phyloP scores from a whole-genome alignment of 1,139 yeast species.

The Blastobotrys capitulatus region DNA sequence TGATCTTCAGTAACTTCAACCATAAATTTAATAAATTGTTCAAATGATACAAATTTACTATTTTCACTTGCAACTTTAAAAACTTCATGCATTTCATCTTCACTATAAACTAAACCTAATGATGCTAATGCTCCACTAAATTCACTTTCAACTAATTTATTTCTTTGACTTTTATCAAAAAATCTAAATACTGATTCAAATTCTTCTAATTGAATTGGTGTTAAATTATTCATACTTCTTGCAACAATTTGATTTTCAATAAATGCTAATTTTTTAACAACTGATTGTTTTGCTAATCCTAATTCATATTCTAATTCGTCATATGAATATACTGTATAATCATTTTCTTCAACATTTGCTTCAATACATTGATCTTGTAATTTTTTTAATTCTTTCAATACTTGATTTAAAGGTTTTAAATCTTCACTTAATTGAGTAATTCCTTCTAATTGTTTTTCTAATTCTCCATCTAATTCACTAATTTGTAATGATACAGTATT shows the following conservation, averaged over 20 bases:
- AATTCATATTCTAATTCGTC: slow-evolving; percentile 39
- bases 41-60: slow-evolving; percentile 31
- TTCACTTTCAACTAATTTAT: slow-evolving; percentile 33
- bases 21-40: slow-evolving; percentile 38
- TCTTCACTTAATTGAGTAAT: slow-evolving; percentile 32
- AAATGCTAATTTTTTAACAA: slow-evolving; percentile 36
- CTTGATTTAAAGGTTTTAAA: slow-evolving; percentile 31
- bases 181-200: slow-evolving; percentile 40
- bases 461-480: slow-evolving; percentile 35
- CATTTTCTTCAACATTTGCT: slow-evolving; percentile 40
- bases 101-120: slow-evolving; percentile 35
- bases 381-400: slow-evolving; percentile 26
- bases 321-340: slow-evolving; percentile 36
- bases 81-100: slow-evolving; percentile 36
- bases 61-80: slow-evolving; percentile 31
- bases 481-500: slow-evolving; percentile 31
- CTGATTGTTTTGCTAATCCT: slow-evolving; percentile 35
- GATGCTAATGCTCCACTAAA: slow-evolving; percentile 39
- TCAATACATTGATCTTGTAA: slow-evolving; percentile 31
- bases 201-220: slow-evolving; percentile 40
- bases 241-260: slow-evolving; percentile 40
- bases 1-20: slow-evolving; percentile 39
- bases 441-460: slow-evolving; percentile 35
- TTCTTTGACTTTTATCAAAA: slow-evolving; percentile 36
- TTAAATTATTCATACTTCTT: slow-evolving; percentile 36